phyloP scores from a whole-genome alignment of 2,329 filamentous ascomycete species.

The Nemania diffusa region DNA sequence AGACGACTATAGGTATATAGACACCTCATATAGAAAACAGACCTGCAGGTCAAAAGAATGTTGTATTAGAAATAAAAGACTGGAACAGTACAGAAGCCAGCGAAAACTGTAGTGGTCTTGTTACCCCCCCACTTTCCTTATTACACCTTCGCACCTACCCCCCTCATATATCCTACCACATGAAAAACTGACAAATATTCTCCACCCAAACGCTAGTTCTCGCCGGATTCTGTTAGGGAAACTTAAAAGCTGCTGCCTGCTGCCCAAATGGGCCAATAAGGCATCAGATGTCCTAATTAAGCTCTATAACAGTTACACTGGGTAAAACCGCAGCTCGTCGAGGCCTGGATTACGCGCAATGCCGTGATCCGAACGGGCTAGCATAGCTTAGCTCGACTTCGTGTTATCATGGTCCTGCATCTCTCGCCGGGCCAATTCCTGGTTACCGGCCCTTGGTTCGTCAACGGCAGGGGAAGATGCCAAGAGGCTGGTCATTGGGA shows the following conservation, averaged over 20 bases:
- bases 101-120: no score
- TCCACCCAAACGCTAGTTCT: neutral
- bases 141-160: no score
- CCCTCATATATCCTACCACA: neutral
- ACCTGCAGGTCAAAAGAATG: no score
- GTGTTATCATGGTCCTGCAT: slow-evolving; percentile 1
- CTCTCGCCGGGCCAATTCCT: neutral
- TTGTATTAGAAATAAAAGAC: no score
- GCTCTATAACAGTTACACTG: neutral
- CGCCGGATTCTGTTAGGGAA: neutral
- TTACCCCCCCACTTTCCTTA: no score
- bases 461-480: neutral
- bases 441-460: no score
- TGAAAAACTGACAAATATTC: slow-evolving; percentile 10
- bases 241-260: neutral
- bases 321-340: neutral
- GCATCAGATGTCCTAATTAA: neutral
- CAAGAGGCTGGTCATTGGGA: neutral
- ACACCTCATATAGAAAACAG: neutral
- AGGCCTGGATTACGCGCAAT: no score
- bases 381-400: neutral
- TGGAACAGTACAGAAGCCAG: no score
- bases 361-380: neutral
- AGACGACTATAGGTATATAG: neutral
- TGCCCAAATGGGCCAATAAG: slow-evolving; percentile 3